Evolutionary conservation across 83 land plant genomes (phyloP).

Genomic region (Picea abies): DNA sequence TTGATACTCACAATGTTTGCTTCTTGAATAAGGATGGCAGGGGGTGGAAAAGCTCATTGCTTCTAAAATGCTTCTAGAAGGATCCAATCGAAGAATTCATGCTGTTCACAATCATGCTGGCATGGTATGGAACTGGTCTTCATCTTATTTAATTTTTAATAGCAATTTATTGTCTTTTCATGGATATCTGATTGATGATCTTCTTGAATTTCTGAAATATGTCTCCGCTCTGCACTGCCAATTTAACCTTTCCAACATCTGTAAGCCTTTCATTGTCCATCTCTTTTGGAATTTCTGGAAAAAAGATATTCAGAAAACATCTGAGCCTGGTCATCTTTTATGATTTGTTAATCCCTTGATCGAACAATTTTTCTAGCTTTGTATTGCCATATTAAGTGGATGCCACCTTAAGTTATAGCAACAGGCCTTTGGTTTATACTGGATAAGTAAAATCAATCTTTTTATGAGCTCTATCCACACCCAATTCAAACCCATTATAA

Average conservation of each 20-base stretch:
- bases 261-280: not conserved
- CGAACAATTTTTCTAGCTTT: too few species aligned
- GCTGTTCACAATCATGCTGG: constrained; percentile 93
- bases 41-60: constrained; percentile 95
- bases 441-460: too few species aligned
- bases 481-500: too few species aligned
- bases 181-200: not conserved
- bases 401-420: too few species aligned
- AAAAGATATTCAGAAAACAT: not conserved
- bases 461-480: too few species aligned
- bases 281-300: not conserved
- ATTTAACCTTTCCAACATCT: constrained; percentile 5
- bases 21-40: constrained; percentile 35
- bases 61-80: constrained; percentile 94
- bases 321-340: too few species aligned
- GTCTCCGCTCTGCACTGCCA: not conserved
- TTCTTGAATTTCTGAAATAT: not conserved
- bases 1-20: not conserved
- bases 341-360: too few species aligned
- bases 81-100: constrained; percentile 95
- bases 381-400: too few species aligned
- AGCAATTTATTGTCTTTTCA: not conserved
- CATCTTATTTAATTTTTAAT: not conserved
- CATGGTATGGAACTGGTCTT: constrained; percentile 59
- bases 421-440: too few species aligned